Conservation (phyloP, 2,329 filamentous ascomycete species). For the Sporothrix pallida region DNA sequence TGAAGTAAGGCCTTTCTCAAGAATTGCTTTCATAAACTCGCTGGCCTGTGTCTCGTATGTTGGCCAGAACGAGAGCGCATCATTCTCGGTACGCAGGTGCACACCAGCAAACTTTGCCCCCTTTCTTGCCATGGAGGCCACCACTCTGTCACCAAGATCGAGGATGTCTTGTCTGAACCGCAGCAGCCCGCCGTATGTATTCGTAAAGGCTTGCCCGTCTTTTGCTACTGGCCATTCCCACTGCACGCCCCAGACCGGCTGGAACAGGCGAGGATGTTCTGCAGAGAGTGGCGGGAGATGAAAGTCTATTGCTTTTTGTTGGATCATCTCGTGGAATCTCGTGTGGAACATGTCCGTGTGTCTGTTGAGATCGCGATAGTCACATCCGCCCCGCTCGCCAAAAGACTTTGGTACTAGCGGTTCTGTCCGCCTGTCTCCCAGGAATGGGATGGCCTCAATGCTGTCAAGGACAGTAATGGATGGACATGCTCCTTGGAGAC, state of each 20-base stretch:
- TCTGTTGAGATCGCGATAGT: conserved; percentile 50
- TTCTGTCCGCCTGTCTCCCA: conserved; percentile 45
- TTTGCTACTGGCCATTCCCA: conserved; percentile 54
- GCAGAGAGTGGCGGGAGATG: conserved; percentile 36
- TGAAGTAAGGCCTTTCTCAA: conserved; percentile 44
- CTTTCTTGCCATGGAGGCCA: conserved; percentile 38
- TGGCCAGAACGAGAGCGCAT: conserved; percentile 55
- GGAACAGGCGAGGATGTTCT: conserved; percentile 47
- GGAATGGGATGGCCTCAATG: conserved; percentile 48
- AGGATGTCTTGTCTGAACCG: conserved; percentile 51
- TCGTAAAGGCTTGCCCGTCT: conserved; percentile 55
- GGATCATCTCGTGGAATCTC: conserved; percentile 46
- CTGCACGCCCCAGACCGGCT: conserved; percentile 53
- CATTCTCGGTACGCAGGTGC: conserved; percentile 56
- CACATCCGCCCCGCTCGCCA: conserved; percentile 49
- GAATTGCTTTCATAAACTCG: conserved; percentile 48
- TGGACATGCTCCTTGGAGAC: conserved; percentile 49
- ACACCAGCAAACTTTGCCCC: conserved; percentile 47
- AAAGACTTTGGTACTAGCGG: conserved; percentile 52
- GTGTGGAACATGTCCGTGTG: conserved; percentile 50
- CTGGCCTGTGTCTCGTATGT: conserved; percentile 50
- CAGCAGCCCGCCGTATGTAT: conserved; percentile 52
- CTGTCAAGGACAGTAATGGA: conserved; percentile 52
- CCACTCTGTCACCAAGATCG: conserved; percentile 48
- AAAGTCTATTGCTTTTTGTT: conserved; percentile 41